Conservation (phyloP, 2,329 filamentous ascomycete species). For the Monosporascus sp. region DNA sequence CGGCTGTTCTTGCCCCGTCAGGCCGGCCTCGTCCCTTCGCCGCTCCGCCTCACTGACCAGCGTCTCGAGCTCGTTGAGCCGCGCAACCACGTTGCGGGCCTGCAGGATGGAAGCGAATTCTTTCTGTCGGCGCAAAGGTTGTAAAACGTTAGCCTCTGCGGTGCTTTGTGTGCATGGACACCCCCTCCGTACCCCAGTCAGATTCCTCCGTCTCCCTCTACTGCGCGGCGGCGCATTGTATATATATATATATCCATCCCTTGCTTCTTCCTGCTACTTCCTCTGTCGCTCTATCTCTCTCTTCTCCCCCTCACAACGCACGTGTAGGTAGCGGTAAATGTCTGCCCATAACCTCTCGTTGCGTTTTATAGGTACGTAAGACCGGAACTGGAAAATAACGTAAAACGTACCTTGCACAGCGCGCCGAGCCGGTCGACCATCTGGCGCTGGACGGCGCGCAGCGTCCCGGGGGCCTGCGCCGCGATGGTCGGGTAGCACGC, state of each 20-base stretch:
- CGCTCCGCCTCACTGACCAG: conserved; percentile 46
- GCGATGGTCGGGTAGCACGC: conserved; percentile 59
- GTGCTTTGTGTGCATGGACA: neutral
- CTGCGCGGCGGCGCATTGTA: no score
- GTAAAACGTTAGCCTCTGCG: neutral
- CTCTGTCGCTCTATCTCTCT: no score
- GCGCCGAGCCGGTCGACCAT: conserved; percentile 51
- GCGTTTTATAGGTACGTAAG: no score
- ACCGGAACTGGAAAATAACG: conserved; percentile 1
- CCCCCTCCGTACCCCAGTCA: neutral
- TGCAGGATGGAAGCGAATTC: conserved; percentile 53
- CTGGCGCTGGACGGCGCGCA: conserved; percentile 50
- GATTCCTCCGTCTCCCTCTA: no score
- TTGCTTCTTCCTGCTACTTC: no score
- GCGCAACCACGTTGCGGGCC: conserved; percentile 46
- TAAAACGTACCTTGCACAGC: conserved; percentile 42
- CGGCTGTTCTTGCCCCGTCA: conserved; percentile 15
- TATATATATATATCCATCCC: no score
- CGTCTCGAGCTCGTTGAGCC: conserved; percentile 54
- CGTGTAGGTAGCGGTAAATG: no score
- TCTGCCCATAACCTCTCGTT: no score
- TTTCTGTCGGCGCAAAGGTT: conserved; percentile 26
- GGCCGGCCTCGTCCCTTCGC: conserved; percentile 28
- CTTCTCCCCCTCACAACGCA: no score
- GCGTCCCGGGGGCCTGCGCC: conserved; percentile 40